phyloP scores from a whole-genome alignment of 2,329 filamentous ascomycete genomes.

The Tolypocladium ophioglossoides region DNA sequence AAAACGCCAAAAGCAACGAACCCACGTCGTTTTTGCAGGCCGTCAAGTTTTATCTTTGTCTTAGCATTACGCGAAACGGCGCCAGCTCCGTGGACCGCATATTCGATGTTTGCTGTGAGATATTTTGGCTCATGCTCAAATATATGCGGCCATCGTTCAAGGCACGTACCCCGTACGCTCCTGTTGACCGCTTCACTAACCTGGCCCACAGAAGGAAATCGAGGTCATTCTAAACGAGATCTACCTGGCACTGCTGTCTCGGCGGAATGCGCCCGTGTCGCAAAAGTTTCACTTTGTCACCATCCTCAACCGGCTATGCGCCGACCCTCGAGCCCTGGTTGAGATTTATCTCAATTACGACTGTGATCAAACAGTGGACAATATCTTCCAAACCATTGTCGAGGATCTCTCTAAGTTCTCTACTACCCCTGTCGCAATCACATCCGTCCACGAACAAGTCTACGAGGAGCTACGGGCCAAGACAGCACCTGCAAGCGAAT shows the following conservation, averaged over 20 bases:
- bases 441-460: conserved; percentile 66
- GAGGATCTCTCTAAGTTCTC: conserved; percentile 88
- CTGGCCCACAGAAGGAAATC: conserved; percentile 64
- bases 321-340: conserved; percentile 78
- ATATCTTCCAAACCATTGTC: conserved; percentile 91
- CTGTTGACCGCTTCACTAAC: conserved; percentile 13
- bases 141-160: conserved; percentile 90
- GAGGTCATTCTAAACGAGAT: conserved; percentile 98
- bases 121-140: conserved; percentile 96
- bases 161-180: conserved; percentile 32
- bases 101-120: conserved; percentile 92
- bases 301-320: conserved; percentile 72
- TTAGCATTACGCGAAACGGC: conserved; percentile 90
- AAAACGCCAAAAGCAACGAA: conserved; percentile 78
- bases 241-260: conserved; percentile 83
- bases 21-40: conserved; percentile 88
- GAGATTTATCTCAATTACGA: conserved; percentile 98
- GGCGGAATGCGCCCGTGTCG: conserved; percentile 72
- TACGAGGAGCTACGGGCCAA: conserved; percentile 72
- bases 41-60: conserved; percentile 91
- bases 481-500: conserved; percentile 54
- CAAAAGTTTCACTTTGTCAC: conserved; percentile 90
- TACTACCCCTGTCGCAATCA: conserved; percentile 66
- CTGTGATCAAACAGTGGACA: conserved; percentile 89
- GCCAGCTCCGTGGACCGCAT: conserved; percentile 86